Evolutionary conservation across 257 asterid genomes (phyloP).

Genomic region (Scutellaria baicalensis): DNA sequence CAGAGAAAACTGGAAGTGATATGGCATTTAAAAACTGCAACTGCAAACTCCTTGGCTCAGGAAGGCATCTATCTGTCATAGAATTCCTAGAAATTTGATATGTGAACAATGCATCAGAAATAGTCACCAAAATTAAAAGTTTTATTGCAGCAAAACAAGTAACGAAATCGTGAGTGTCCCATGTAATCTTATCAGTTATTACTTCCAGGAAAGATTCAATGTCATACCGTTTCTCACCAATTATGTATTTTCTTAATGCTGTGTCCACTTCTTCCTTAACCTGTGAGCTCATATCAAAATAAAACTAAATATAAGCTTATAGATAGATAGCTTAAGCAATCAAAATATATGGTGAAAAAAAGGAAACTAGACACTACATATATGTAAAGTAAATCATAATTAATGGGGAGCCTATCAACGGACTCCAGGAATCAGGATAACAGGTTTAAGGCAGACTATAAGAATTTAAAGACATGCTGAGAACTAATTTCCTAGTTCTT

Average conservation of each 20-base stretch:
- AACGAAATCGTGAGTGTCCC: background rate
- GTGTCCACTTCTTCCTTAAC: slow-evolving; percentile 89
- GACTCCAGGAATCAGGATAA: background rate
- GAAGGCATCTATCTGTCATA: slow-evolving; percentile 46
- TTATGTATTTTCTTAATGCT: slow-evolving; percentile 59
- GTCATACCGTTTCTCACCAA: slow-evolving; percentile 52
- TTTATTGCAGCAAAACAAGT: background rate
- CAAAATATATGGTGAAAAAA: background rate
- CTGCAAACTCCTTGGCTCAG: slow-evolving; percentile 57
- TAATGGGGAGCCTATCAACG: background rate
- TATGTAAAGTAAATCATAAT: background rate
- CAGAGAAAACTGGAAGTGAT: slow-evolving; percentile 78
- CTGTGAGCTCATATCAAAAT: slow-evolving; percentile 35
- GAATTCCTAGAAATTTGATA: slow-evolving; percentile 35
- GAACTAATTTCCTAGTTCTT: background rate
- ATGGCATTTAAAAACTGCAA: slow-evolving; percentile 43
- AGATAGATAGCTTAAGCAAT: background rate
- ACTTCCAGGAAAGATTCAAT: background rate
- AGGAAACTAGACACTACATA: slow-evolving; percentile 1
- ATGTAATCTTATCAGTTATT: background rate
- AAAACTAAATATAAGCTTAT: background rate
- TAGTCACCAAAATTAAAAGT: background rate
- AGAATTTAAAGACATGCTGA: background rate
- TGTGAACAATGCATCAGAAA: background rate
- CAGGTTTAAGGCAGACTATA: background rate